These are phyloP conservation scores for Myxozyma udenii DNA, from an alignment of 805 yeast genomes.

Conservation along the genomic window DNA sequence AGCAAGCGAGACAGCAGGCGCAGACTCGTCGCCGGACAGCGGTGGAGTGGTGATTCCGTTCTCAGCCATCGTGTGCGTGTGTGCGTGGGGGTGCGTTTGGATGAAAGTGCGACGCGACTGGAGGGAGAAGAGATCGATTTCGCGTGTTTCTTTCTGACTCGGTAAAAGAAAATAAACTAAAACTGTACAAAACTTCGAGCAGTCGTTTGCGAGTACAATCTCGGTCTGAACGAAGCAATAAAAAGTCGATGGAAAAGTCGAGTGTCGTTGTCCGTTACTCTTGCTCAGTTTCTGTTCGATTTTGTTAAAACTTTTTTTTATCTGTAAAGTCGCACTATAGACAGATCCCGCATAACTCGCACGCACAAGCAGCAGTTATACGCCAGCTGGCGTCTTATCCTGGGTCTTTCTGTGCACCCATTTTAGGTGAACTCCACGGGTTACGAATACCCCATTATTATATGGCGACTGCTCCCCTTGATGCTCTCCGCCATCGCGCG, in stretches of 20 bases:
- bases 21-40: constrained; percentile 23
- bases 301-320: no score
- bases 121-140: neutral
- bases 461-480: no score
- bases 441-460: no score
- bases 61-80: constrained; percentile 16
- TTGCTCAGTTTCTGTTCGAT: no score
- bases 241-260: neutral
- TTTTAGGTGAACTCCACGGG: no score
- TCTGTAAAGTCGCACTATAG: no score
- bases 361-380: no score
- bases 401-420: no score
- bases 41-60: constrained; percentile 27
- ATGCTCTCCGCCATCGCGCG: no score
- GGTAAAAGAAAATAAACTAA: neutral
- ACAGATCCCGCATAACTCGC: no score
- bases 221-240: neutral
- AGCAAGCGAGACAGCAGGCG: constrained; percentile 4
- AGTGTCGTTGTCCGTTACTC: no score
- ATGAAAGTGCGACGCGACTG: neutral
- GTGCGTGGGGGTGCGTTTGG: neutral
- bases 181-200: constrained; percentile 2
- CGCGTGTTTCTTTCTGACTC: constrained; percentile 1
- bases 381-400: no score
- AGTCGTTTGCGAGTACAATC: neutral